Percentiles rank a stretch among this genome's conserved stretches.
phyloP scores from a whole-genome alignment of 1,284 basidiomycete species.

The Naganishia liquefaciens region DNA sequence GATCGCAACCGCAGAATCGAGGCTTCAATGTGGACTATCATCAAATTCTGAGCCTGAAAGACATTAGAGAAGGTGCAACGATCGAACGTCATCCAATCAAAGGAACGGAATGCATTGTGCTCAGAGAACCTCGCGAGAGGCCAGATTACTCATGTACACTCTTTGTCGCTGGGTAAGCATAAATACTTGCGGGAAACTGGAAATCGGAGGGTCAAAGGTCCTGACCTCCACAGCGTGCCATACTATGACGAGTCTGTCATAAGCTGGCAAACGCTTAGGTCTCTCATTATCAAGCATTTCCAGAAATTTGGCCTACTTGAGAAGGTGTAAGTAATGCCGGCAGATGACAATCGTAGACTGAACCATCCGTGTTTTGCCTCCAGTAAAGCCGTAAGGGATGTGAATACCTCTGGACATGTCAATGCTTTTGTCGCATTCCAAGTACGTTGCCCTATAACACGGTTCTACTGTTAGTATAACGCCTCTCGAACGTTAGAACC shows the following conservation, averaged over 20 bases:
- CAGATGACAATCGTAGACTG: neutral
- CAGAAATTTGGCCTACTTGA: constrained; percentile 17
- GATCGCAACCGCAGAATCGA: neutral
- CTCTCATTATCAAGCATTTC: constrained; percentile 20
- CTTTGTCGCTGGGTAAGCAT: constrained; percentile 27
- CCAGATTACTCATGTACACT: constrained; percentile 22
- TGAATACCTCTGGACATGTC: constrained; percentile 6
- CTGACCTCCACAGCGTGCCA: neutral
- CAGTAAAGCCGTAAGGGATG: constrained; percentile 28
- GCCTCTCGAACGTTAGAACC: neutral
- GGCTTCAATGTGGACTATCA: neutral
- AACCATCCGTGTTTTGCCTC: neutral
- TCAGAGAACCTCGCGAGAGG: constrained; percentile 13
- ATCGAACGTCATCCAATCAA: constrained; percentile 19
- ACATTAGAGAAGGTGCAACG: constrained; percentile 16
- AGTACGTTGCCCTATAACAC: constrained; percentile 4
- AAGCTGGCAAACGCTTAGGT: constrained; percentile 6
- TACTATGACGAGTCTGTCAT: constrained; percentile 16
- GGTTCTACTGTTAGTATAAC: neutral
- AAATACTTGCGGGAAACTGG: too few species aligned
- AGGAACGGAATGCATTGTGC: constrained; percentile 10
- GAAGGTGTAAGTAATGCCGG: constrained; percentile 23
- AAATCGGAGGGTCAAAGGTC: neutral
- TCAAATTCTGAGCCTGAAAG: neutral
- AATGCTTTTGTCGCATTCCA: constrained; percentile 29